Percentiles rank a stretch among this genome's conserved stretches.
These are phyloP conservation scores for Pichia manshurica DNA, from an alignment of 805 yeast genomes.

Conservation along the genomic window DNA sequence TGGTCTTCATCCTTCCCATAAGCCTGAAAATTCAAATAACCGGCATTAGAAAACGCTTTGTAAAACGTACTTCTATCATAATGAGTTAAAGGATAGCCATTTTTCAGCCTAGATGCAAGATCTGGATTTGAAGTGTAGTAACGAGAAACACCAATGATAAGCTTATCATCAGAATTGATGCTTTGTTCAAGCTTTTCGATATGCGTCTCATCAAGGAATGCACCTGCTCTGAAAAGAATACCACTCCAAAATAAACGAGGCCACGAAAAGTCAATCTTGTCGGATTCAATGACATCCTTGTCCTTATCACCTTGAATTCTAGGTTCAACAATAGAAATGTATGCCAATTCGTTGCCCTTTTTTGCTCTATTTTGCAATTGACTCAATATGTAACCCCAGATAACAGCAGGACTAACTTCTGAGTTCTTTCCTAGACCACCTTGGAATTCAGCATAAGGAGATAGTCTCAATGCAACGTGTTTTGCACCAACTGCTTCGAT, in stretches of 20 bases:
- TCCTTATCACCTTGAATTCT: conserved; percentile 57
- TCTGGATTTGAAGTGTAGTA: background rate
- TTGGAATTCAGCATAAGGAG: conserved; percentile 41
- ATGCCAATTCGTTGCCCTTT: conserved; percentile 24
- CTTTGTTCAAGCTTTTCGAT: conserved; percentile 12
- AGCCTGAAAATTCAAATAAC: conserved; percentile 12
- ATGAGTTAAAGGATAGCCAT: conserved; percentile 31
- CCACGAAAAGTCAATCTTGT: conserved; percentile 14
- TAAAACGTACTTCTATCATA: conserved; percentile 40
- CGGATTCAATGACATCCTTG: conserved; percentile 2
- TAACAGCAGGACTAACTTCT: conserved; percentile 31
- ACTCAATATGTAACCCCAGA: conserved; percentile 34
- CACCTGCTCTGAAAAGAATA: conserved; percentile 21
- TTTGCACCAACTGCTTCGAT: conserved; percentile 47
- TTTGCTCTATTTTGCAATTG: conserved; percentile 31
- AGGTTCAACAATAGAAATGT: conserved; percentile 44
- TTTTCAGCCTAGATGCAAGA: conserved; percentile 32
- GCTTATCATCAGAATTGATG: conserved; percentile 31
- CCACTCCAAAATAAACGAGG: conserved; percentile 19
- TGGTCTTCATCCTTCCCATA: conserved; percentile 14
- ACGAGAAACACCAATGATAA: conserved; percentile 35
- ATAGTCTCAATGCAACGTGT: conserved; percentile 41
- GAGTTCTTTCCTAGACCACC: conserved; percentile 34
- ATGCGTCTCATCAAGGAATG: conserved; percentile 24
- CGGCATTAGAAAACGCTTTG: conserved; percentile 11